Conservation (phyloP, 768 basidiomycete species). For the Rhizopogon vinicolor region DNA sequence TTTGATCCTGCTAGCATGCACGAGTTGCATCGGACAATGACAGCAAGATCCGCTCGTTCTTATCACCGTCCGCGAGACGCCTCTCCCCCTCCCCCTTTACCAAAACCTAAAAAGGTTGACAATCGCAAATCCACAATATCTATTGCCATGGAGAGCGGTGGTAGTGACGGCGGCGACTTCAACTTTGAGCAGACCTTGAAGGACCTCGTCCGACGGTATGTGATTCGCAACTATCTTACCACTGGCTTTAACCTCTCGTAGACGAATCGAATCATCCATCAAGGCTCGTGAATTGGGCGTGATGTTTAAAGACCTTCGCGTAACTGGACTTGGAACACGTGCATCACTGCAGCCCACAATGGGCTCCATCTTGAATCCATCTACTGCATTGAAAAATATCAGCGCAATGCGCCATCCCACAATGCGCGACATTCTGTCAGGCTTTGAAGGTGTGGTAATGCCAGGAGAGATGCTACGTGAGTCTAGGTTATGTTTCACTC, state of each 20-base stretch:
- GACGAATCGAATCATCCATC: slow-evolving; percentile 45
- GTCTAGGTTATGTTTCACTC: slow-evolving; percentile 21
- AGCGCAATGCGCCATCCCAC: slow-evolving; percentile 53
- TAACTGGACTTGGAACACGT: slow-evolving; percentile 54
- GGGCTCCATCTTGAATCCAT: slow-evolving; percentile 57
- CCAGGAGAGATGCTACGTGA: slow-evolving; percentile 69
- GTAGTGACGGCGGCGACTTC: slow-evolving; percentile 32
- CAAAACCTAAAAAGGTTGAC: neutral
- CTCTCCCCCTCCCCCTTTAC: neutral
- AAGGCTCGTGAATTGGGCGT: slow-evolving; percentile 56
- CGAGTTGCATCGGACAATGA: neutral
- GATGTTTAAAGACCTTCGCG: slow-evolving; percentile 51
- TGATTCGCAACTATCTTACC: neutral
- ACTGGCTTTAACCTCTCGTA: slow-evolving; percentile 15
- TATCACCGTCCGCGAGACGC: neutral
- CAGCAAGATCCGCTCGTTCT: neutral
- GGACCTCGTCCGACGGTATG: slow-evolving; percentile 18
- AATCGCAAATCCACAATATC: neutral
- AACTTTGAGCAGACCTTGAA: slow-evolving; percentile 25
- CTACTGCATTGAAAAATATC: slow-evolving; percentile 37
- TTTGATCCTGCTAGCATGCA: neutral
- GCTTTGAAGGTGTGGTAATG: slow-evolving; percentile 51
- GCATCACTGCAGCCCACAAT: slow-evolving; percentile 56
- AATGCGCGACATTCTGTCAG: slow-evolving; percentile 47
- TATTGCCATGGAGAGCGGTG: neutral